Percentiles rank a stretch among this genome's conserved stretches.
These are phyloP conservation scores for Bocquillonia castaneifolia DNA, from an alignment of 441 rosid genomes.

Conservation along the genomic window DNA sequence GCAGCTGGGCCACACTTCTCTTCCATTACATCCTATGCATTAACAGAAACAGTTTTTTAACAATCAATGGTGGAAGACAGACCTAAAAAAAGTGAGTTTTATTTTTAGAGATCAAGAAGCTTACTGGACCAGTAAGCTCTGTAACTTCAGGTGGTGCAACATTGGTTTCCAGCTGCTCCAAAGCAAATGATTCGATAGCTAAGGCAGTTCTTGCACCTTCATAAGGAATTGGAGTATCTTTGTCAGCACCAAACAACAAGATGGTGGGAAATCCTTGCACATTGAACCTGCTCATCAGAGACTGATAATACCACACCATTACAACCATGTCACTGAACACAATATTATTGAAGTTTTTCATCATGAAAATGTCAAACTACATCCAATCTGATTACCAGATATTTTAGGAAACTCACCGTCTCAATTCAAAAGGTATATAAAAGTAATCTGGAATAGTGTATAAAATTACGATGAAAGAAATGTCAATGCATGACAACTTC, in stretches of 20 bases:
- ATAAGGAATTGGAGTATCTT: conserved; percentile 74
- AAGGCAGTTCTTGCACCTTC: conserved; percentile 94
- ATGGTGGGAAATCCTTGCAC: conserved; percentile 99
- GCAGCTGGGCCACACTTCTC: conserved; percentile 93
- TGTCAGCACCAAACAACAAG: conserved; percentile 84
- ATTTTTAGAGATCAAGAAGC: conserved; percentile 16
- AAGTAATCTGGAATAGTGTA: not conserved
- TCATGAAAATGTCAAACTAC: not conserved
- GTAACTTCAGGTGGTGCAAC: conserved; percentile 87
- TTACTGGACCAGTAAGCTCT: conserved; percentile 76
- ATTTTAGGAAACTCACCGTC: not conserved
- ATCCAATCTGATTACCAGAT: conserved; percentile 1
- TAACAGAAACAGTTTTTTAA: conserved; percentile 13
- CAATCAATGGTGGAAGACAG: not conserved
- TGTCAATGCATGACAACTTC: not conserved
- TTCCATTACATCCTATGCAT: conserved; percentile 70
- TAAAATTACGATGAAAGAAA: not conserved
- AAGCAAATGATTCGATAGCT: conserved; percentile 86
- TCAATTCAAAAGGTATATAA: not conserved
- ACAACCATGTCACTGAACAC: conserved; percentile 20
- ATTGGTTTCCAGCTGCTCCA: conserved; percentile 78
- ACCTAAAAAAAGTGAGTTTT: conserved; percentile 12
- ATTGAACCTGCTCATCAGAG: conserved; percentile 94
- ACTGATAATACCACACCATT: conserved; percentile 44
- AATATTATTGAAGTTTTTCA: not conserved